Evolutionary conservation across 179 eudicot species (phyloP), one percentile per base, ranked within the genome.

Genomic region (Heliamphora pulchella): DNA sequence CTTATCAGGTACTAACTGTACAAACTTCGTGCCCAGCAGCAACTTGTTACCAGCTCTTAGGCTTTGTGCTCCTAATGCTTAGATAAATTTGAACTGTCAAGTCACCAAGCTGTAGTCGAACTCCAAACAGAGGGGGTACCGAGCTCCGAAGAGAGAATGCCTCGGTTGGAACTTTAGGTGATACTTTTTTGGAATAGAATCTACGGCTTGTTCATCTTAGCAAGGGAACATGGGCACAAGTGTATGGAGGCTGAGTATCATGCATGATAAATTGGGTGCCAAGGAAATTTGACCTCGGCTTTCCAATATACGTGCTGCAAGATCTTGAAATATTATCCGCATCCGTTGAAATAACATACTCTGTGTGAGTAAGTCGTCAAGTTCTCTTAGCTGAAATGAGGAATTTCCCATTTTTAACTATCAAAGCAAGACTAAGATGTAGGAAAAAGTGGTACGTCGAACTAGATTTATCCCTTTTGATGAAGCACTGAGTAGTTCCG

Each of bases 301-400:
- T 94, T 67, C 98, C 98, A 64, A 94, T 93, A 83, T 94, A 94
- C 18, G 96, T 91, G 88, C 80, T 93, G 88, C 97, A 91, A 62
- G 97, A 93, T 85, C 98, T 88, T 48, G 98, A 94, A 71, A 94
- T 94, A 77, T 91, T 88, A 74, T 90, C 98, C 58, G 94, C 96
- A 83, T 94, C 98, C 97, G 91, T 93, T 78, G 97, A 93, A 81
- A 94, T 93, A 76, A 94, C 93, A 79, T 94, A 94, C 86, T 94
- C 98, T 50, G 98, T 93, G 84, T 89, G 91, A 14, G 98, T 91
- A 57, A 97, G 90, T 84, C 97, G 84, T 75, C 98, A 90, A 4
- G 94, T 94, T 85, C 96, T 84, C 88, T 93, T 92, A 50, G 98
- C 98, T 73, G 96, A 94, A 77, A 94, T 94, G 84, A 94, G 96